phyloP scores from a whole-genome alignment of 768 basidiomycete genomes.

The Trametes gibbosa region DNA sequence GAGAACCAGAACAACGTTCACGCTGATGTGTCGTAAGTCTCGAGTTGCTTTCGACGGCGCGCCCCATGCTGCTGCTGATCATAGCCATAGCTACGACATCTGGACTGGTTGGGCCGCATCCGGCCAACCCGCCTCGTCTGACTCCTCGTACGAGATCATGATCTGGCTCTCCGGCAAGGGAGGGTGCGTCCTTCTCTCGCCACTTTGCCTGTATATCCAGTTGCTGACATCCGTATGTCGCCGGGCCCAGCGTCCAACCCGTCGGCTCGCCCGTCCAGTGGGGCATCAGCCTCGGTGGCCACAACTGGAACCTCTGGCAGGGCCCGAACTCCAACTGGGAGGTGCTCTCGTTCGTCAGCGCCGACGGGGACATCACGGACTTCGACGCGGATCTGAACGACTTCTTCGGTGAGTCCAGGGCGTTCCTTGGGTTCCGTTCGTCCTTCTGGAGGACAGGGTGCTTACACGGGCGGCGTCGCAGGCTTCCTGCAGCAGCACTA shows the following conservation, averaged over 20 bases:
- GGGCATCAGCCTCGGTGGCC: constrained; percentile 42
- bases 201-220: not conserved
- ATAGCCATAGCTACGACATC: constrained; percentile 41
- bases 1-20: constrained; percentile 42
- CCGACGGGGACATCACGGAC: constrained; percentile 44
- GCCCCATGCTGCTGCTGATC: not conserved
- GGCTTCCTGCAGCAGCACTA: constrained; percentile 46
- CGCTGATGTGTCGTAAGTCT: constrained; percentile 50
- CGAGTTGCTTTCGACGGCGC: not conserved
- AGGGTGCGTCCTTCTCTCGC: constrained; percentile 35
- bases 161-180: constrained; percentile 59
- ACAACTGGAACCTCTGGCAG: constrained; percentile 56
- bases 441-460: not conserved
- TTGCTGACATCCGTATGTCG: not conserved
- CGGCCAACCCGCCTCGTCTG: not conserved
- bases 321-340: constrained; percentile 57
- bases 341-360: constrained; percentile 54
- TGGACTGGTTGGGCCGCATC: not conserved
- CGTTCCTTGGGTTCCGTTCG: too few relatives aligned
- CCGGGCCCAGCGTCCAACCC: constrained; percentile 55
- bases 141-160: constrained; percentile 53
- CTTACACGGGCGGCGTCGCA: constrained; percentile 17
- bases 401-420: constrained; percentile 56
- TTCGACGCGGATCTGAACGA: constrained; percentile 52
- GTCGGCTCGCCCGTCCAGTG: constrained; percentile 48